Conservation (phyloP, 768 basidiomycete species). For the Roridomyces roridus region DNA sequence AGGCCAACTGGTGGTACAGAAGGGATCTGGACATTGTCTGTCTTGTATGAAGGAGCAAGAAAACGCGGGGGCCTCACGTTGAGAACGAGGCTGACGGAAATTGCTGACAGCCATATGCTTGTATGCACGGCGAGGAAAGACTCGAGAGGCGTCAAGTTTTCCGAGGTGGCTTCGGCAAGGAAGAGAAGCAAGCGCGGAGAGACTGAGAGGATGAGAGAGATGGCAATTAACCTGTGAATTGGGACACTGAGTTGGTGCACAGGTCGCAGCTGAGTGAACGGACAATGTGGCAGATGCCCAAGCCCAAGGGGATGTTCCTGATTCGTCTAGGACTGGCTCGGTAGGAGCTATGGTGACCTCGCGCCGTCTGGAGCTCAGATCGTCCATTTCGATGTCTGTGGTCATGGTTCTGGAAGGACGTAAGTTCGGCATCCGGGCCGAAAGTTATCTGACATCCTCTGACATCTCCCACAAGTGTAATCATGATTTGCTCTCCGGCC, state of each 20-base stretch:
- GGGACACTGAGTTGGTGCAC: neutral
- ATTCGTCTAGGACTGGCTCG: conserved; percentile 20
- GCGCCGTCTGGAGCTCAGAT: conserved; percentile 35
- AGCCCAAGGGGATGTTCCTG: conserved; percentile 45
- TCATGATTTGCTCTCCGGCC: too few relatives aligned
- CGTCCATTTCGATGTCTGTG: conserved; percentile 46
- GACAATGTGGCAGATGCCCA: conserved; percentile 44
- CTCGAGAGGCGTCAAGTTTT: conserved; percentile 69
- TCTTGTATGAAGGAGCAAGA: conserved; percentile 7
- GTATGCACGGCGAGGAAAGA: conserved; percentile 71
- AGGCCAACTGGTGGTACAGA: conserved; percentile 45
- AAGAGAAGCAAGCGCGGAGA: conserved; percentile 76
- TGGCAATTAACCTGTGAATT: conserved; percentile 37
- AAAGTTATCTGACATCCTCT: too few relatives aligned
- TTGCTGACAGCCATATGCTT: conserved; percentile 62
- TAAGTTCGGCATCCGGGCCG: too few relatives aligned
- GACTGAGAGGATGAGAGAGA: conserved; percentile 47
- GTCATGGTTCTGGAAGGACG: too few relatives aligned
- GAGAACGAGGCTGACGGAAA: conserved; percentile 62
- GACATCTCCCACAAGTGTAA: too few relatives aligned
- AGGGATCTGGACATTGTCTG: conserved; percentile 44
- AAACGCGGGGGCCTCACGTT: conserved; percentile 49
- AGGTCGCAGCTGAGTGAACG: conserved; percentile 20
- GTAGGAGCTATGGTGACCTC: conserved; percentile 5
- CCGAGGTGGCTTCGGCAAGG: conserved; percentile 52